phyloP scores from a whole-genome alignment of 2,329 filamentous ascomycete genomes.

The Venturia nashicola region DNA sequence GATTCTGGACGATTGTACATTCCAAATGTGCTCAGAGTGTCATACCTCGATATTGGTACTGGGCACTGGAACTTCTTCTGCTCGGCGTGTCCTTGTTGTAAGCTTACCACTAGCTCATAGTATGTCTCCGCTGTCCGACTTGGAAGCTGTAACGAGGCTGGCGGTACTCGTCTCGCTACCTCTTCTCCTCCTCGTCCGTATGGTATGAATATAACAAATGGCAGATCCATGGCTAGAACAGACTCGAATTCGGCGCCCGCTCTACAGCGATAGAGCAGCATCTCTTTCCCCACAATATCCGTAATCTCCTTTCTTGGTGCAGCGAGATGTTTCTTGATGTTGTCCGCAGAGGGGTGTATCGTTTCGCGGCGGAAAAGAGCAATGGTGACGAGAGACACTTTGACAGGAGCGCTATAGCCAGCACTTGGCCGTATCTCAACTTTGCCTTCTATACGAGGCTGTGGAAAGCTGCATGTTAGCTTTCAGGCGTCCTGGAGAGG shows the following conservation, averaged over 20 bases:
- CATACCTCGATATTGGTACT: conserved; percentile 83
- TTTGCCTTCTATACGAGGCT: conserved; percentile 96
- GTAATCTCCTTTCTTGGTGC: conserved; percentile 82
- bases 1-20: conserved; percentile 98
- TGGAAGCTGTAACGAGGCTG: conserved; percentile 79
- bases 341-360: conserved; percentile 93
- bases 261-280: conserved; percentile 78
- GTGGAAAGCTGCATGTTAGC: conserved; percentile 11
- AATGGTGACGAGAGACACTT: conserved; percentile 87
- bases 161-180: conserved; percentile 77
- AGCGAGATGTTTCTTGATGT: conserved; percentile 79
- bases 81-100: conserved; percentile 77
- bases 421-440: conserved; percentile 86
- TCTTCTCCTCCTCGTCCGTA: conserved; percentile 87
- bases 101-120: conserved; percentile 91
- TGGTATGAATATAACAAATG: conserved; percentile 94
- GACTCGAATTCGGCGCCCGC: conserved; percentile 75
- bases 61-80: conserved; percentile 89
- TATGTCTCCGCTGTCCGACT: conserved; percentile 93
- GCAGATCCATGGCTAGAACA: conserved; percentile 90
- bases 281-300: conserved; percentile 91
- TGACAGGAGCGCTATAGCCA: conserved; percentile 78
- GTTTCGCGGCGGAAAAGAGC: conserved; percentile 87
- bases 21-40: conserved; percentile 94
- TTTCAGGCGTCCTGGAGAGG: not conserved